phyloP scores from a whole-genome alignment of 1,284 basidiomycete species.

The Pyrrhoderma lamaoense region DNA sequence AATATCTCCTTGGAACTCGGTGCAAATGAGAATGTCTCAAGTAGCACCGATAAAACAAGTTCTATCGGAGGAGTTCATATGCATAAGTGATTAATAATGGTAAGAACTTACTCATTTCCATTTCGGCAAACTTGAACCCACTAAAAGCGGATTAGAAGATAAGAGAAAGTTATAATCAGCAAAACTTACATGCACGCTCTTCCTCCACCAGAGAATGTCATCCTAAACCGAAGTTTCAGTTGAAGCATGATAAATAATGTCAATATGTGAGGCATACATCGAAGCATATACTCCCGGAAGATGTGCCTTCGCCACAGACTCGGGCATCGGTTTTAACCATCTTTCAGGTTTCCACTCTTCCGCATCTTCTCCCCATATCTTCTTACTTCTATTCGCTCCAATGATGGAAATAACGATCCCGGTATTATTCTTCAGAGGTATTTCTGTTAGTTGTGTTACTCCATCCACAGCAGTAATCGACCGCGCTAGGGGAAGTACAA shows the following conservation, averaged over 20 bases:
- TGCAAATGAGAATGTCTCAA: slow-evolving; percentile 10
- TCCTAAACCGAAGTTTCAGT: slow-evolving; percentile 21
- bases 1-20: slow-evolving; percentile 8
- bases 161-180: too few relatives aligned
- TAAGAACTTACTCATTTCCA: slow-evolving; percentile 13
- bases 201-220: slow-evolving; percentile 32
- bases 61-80: neutral
- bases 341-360: slow-evolving; percentile 17
- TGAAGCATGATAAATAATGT: neutral
- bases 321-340: slow-evolving; percentile 14
- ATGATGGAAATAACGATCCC: slow-evolving; percentile 17
- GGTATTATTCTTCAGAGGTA: slow-evolving; percentile 12
- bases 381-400: slow-evolving; percentile 14
- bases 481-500: slow-evolving; percentile 14
- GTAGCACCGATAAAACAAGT: slow-evolving; percentile 8
- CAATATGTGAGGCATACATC: slow-evolving; percentile 23
- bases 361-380: slow-evolving; percentile 19
- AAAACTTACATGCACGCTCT: slow-evolving; percentile 30
- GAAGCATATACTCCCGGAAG: slow-evolving; percentile 31
- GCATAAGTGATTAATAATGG: neutral
- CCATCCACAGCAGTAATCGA: slow-evolving; percentile 14
- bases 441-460: slow-evolving; percentile 1
- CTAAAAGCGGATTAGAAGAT: neutral
- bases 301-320: slow-evolving; percentile 21
- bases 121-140: slow-evolving; percentile 16